Evolutionary conservation across 1,284 basidiomycete species (phyloP).

Genomic region (Fomitopsis palustris): DNA sequence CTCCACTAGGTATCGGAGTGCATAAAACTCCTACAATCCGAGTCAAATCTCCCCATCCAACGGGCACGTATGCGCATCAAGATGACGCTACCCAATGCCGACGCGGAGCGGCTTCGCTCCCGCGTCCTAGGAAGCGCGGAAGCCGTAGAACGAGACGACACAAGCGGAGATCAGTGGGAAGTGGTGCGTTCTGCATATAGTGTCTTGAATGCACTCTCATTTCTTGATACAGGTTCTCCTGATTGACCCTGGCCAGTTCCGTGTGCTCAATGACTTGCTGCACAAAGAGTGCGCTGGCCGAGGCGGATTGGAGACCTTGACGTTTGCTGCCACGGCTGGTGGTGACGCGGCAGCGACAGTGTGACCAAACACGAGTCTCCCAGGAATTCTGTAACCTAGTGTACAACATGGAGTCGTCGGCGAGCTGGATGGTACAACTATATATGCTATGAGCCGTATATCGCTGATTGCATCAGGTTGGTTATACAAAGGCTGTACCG

Average conservation of each 20-base stretch:
- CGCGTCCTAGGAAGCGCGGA: slow-evolving; percentile 74
- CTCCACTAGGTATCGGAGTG: slow-evolving; percentile 79
- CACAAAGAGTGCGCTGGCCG: slow-evolving; percentile 88
- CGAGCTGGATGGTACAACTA: neutral
- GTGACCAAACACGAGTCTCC: neutral
- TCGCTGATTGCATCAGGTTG: neutral
- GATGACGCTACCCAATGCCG: slow-evolving; percentile 73
- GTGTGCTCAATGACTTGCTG: slow-evolving; percentile 85
- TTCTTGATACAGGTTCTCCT: slow-evolving; percentile 63
- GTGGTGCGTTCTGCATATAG: slow-evolving; percentile 49
- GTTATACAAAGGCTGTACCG: neutral
- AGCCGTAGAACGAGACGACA: slow-evolving; percentile 84
- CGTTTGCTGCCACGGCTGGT: slow-evolving; percentile 49
- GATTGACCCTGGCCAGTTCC: slow-evolving; percentile 92
- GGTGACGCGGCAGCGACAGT: neutral
- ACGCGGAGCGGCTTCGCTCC: slow-evolving; percentile 72
- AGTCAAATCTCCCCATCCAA: slow-evolving; percentile 86
- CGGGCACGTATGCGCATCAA: slow-evolving; percentile 91
- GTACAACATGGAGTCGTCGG: neutral
- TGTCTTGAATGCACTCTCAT: neutral
- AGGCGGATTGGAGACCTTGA: slow-evolving; percentile 81
- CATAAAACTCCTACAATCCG: slow-evolving; percentile 80
- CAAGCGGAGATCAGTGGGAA: slow-evolving; percentile 80
- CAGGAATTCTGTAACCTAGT: neutral
- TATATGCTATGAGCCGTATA: neutral